These are phyloP conservation scores for Fusarium napiforme DNA, from an alignment of 2,329 filamentous ascomycete genomes.

Conservation along the genomic window DNA sequence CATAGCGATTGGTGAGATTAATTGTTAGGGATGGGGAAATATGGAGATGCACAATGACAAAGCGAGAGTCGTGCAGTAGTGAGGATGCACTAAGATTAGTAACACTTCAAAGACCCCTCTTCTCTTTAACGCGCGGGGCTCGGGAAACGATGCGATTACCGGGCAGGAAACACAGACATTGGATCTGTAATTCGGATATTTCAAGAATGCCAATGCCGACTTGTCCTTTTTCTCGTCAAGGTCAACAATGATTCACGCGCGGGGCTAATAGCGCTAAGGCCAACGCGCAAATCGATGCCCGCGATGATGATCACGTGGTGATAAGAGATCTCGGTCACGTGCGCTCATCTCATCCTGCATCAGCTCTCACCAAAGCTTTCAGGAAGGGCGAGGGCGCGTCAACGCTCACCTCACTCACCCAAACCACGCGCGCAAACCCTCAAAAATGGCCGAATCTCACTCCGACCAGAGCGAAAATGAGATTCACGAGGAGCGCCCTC, in stretches of 20 bases:
- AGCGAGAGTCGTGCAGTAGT: conserved; percentile 4
- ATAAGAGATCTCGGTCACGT: background rate
- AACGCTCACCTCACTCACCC: background rate
- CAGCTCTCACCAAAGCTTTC: conserved; percentile 7
- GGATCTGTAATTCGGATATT: background rate
- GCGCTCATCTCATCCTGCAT: background rate
- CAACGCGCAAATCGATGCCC: fast-evolving
- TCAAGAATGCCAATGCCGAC: background rate
- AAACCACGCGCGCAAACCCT: background rate
- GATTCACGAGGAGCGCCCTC: background rate
- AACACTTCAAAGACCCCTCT: background rate
- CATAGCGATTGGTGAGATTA: background rate
- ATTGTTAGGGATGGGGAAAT: background rate
- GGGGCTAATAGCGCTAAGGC: too few relatives aligned
- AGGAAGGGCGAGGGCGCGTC: conserved; percentile 14
- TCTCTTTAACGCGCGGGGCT: background rate
- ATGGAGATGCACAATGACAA: conserved; percentile 14
- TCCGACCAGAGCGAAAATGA: conserved; percentile 10
- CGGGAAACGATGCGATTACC: conserved; percentile 19
- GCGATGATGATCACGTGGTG: background rate
- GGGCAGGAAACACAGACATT: background rate
- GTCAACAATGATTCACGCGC: too few relatives aligned
- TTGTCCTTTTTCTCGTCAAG: background rate
- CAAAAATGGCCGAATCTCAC: conserved; percentile 23
- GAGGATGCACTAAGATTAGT: conserved; percentile 12